Conservation (phyloP, 1,284 basidiomycete genomes). For the Afroboletus lepidellus region DNA sequence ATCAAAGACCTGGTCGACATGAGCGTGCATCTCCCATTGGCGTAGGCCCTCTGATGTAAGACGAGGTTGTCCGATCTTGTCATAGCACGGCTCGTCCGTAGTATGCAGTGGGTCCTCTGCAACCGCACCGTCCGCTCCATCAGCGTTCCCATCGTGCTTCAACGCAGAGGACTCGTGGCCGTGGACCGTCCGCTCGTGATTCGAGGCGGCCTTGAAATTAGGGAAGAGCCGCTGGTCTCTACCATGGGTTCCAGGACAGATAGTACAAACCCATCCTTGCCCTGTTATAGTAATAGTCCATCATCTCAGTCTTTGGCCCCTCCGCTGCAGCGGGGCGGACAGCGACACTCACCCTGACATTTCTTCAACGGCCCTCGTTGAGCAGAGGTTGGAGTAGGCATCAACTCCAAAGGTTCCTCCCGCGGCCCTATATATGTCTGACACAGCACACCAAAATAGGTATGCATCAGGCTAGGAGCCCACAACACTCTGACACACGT, state of each 20-base stretch:
- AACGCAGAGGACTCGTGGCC: conserved; percentile 22
- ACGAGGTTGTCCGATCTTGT: conserved; percentile 22
- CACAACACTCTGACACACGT: not conserved
- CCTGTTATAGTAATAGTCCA: conserved; percentile 6
- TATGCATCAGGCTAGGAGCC: conserved; percentile 6
- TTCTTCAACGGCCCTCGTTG: conserved; percentile 23
- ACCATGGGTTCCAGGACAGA: conserved; percentile 13
- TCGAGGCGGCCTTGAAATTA: conserved; percentile 19
- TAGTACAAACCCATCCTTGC: conserved; percentile 25
- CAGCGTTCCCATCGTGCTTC: conserved; percentile 18
- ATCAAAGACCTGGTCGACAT: conserved; percentile 45
- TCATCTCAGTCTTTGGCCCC: conserved; percentile 3
- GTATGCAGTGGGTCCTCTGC: conserved; percentile 9
- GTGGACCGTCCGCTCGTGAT: conserved; percentile 21
- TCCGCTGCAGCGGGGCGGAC: not conserved
- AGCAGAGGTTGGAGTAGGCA: conserved; percentile 22
- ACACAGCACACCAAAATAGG: conserved; percentile 18
- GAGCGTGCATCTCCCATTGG: conserved; percentile 51
- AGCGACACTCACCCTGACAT: conserved; percentile 21
- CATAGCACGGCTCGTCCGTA: conserved; percentile 20
- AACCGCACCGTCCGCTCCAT: not conserved
- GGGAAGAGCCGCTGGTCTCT: conserved; percentile 16
- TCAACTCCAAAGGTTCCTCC: conserved; percentile 14
- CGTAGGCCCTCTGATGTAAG: conserved; percentile 42
- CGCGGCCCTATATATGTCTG: conserved; percentile 20